phyloP scores from a whole-genome alignment of 83 land plant species.

The Thuja plicata region DNA sequence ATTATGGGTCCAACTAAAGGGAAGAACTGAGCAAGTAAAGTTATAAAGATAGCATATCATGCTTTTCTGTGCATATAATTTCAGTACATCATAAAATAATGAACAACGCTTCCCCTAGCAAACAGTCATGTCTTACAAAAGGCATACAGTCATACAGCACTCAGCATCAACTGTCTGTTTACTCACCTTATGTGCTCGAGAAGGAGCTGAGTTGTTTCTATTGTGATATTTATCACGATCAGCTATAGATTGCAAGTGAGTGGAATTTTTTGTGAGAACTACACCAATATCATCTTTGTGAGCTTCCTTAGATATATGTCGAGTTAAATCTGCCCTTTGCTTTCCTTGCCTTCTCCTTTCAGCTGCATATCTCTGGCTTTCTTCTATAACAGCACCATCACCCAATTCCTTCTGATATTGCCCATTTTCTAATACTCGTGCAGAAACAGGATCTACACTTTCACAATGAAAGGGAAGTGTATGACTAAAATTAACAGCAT shows the following conservation, averaged over 20 bases:
- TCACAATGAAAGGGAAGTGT: neutral
- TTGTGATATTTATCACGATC: neutral
- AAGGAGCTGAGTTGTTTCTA: neutral
- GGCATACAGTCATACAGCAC: neutral
- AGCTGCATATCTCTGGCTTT: neutral
- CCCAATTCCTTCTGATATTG: neutral
- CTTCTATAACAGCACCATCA: neutral
- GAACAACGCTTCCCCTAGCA: neutral
- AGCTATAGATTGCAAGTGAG: neutral
- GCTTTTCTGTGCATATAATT: neutral
- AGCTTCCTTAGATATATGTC: neutral
- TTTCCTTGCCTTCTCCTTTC: slow-evolving; percentile 6
- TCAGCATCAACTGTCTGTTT: neutral
- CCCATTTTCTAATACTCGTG: neutral
- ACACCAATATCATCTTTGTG: neutral
- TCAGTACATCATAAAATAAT: neutral
- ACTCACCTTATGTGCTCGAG: slow-evolving; percentile 9
- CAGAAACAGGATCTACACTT: neutral
- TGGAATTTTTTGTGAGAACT: neutral
- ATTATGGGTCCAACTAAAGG: neutral
- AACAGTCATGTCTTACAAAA: neutral
- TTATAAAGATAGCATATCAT: neutral
- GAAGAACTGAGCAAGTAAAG: neutral
- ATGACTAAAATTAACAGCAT: neutral
- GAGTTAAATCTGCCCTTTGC: neutral